Evolutionary conservation across 768 basidiomycete genomes (phyloP), one percentile per base, ranked within the genome.

Genomic region (Lentinula lateritia): DNA sequence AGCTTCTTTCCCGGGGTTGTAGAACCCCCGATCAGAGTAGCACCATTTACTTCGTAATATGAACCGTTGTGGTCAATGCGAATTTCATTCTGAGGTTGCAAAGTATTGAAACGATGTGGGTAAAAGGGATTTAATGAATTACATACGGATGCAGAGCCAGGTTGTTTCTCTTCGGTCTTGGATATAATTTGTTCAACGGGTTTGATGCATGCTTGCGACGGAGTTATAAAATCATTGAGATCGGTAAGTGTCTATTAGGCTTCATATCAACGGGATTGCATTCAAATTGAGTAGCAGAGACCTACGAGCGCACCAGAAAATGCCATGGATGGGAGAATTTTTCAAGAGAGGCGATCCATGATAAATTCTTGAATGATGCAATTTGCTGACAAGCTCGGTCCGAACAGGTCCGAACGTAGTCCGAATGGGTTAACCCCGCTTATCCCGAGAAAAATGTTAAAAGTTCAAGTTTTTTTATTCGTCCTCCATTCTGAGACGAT

Each of bases 191-290:
- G 72, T 76, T 82, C 72, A 23, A 98, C 93, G 0, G 97, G 96
- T 69, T 98, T 97, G 75, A 98, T 98, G 74, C 97, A 99, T 18
- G 91, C 91, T 75, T 98, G 96, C 1, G 94, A 90, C 1, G 97
- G 97, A 0, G 93, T 90, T 46, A 99, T 92, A 72, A 95, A 99
- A 74, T 98, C 97, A 72, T 98, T 98, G 54, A 98, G 82, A 74
- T 96, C 95, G 18, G 93, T 93, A 52, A 98, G 77, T 8, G 90
- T 95, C 93, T 95, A 61, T 60, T 52, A 39, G 59, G 56, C 39
- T 38, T 39, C 38, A 35, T 54, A 38, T 38, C 15, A 46, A 50
- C 54, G n/a, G 23, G 3, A 56, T 43, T 56, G 12, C 28, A 23
- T 56, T 41, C 7, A 28, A 32, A 18, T 38, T 61, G 23, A 13